Evolutionary conservation across 306 rosid genomes (phyloP).

Genomic region (Fragaria ananassa): DNA sequence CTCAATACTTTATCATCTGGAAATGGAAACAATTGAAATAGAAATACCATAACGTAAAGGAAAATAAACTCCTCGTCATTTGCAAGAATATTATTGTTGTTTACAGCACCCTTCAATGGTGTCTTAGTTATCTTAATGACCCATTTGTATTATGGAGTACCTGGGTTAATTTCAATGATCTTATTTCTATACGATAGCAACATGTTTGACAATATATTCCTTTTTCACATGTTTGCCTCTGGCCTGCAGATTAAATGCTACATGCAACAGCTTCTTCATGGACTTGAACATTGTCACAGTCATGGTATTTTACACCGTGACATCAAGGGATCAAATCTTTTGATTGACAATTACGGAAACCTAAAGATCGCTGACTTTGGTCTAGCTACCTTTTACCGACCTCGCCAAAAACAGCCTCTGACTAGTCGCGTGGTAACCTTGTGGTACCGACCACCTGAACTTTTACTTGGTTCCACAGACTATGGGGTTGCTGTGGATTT

Average conservation of each 20-base stretch:
- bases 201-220: neutral
- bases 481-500: constrained; percentile 74
- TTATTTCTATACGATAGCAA: neutral
- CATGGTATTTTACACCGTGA: constrained; percentile 82
- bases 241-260: constrained; percentile 68
- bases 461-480: constrained; percentile 71
- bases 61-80: neutral
- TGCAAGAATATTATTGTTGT: neutral
- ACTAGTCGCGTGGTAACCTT: constrained; percentile 90
- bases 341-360: constrained; percentile 60
- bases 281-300: constrained; percentile 79
- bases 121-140: neutral
- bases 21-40: neutral
- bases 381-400: constrained; percentile 52
- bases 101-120: neutral
- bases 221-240: neutral
- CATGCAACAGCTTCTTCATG: constrained; percentile 71
- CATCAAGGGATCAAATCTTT: constrained; percentile 81
- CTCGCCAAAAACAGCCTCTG: constrained; percentile 56
- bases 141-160: neutral
- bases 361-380: constrained; percentile 88
- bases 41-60: neutral
- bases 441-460: constrained; percentile 95
- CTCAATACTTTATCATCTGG: neutral
- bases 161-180: neutral